A percentile compares a stretch with the other conserved stretches of the same genome.
phyloP scores from a whole-genome alignment of 257 asterid species.

The Paraleonurus japonicus region DNA sequence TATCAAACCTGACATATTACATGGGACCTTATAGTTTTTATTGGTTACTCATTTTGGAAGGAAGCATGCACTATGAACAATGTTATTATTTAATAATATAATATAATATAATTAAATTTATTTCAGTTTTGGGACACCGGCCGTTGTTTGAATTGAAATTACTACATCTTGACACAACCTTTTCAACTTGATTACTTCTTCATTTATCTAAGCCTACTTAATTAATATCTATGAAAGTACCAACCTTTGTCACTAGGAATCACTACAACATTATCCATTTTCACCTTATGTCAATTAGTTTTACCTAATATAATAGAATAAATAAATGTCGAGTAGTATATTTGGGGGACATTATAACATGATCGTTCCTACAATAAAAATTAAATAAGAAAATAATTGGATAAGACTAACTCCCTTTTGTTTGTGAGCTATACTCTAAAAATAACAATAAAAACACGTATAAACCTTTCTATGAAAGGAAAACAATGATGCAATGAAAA shows the following conservation, averaged over 20 bases:
- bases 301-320: neutral
- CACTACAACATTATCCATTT: neutral
- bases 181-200: slow-evolving; percentile 15
- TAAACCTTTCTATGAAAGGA: neutral
- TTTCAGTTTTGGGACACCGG: slow-evolving; percentile 1
- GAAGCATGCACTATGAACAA: slow-evolving; percentile 33
- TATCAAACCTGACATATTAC: slow-evolving; percentile 29
- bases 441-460: no score
- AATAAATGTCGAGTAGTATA: neutral
- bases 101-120: neutral
- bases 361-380: neutral
- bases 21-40: slow-evolving; percentile 32
- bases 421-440: no score
- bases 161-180: slow-evolving; percentile 6
- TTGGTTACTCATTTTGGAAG: slow-evolving; percentile 35
- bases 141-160: neutral
- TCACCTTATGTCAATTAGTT: neutral
- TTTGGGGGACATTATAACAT: neutral
- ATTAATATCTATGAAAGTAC: neutral
- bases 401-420: no score
- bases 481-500: no score
- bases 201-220: neutral
- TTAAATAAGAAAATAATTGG: neutral
- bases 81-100: neutral
- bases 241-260: slow-evolving; percentile 7